These are phyloP conservation scores for Globisporangium mamillatum DNA, from an alignment of 352 stramenopile species.

Conservation along the genomic window DNA sequence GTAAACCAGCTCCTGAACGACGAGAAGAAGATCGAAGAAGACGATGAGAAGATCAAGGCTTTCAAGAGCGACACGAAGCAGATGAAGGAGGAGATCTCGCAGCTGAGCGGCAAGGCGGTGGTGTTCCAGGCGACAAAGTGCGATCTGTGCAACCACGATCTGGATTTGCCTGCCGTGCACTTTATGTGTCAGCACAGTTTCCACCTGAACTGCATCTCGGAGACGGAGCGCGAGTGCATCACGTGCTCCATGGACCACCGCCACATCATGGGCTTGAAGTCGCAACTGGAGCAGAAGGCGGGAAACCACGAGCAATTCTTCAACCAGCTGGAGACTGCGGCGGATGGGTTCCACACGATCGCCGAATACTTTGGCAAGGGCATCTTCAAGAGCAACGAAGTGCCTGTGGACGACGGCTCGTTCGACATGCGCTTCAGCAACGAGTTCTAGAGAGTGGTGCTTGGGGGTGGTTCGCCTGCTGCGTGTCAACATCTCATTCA, in stretches of 20 bases:
- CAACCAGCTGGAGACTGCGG: slow-evolving; percentile 87
- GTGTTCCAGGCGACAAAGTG: slow-evolving; percentile 91
- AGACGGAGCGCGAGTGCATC: slow-evolving; percentile 87
- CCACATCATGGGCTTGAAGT: slow-evolving; percentile 83
- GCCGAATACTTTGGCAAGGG: slow-evolving; percentile 92
- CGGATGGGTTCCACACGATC: slow-evolving; percentile 88
- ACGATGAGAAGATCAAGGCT: slow-evolving; percentile 84
- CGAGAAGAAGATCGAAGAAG: slow-evolving; percentile 80
- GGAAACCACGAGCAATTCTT: slow-evolving; percentile 92
- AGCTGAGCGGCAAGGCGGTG: slow-evolving; percentile 80
- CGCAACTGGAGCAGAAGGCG: slow-evolving; percentile 84
- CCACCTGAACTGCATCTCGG: slow-evolving; percentile 88
- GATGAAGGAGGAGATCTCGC: slow-evolving; percentile 88
- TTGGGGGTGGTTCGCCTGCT: not conserved
- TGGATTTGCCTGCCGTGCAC: slow-evolving; percentile 89
- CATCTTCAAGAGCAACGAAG: slow-evolving; percentile 86
- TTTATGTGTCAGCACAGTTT: slow-evolving; percentile 92
- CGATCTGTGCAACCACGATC: slow-evolving; percentile 84
- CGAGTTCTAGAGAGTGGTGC: slow-evolving; percentile 56
- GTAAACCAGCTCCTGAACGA: slow-evolving; percentile 80
- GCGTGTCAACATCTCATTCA: not conserved
- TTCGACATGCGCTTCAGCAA: slow-evolving; percentile 83
- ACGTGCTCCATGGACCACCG: slow-evolving; percentile 86
- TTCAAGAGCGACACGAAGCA: slow-evolving; percentile 87
- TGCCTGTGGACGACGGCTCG: slow-evolving; percentile 52